Percentiles rank a stretch among this genome's conserved stretches.
phyloP scores from a whole-genome alignment of 1,139 yeast genomes.

The Waltiozyma sp. region DNA sequence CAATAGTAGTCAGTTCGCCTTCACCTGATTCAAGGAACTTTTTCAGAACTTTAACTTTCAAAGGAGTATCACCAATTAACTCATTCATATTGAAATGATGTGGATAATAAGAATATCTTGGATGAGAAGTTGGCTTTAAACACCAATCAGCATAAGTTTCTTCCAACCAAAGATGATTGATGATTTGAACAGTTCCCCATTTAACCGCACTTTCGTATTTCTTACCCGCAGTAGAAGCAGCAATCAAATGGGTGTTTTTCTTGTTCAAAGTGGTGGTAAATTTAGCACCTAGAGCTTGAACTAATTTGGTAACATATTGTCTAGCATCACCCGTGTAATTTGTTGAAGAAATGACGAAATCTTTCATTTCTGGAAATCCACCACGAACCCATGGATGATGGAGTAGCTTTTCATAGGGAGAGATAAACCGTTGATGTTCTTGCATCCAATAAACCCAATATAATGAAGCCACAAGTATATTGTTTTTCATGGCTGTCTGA shows the following conservation, averaged over 20 bases:
- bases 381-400: conserved; percentile 60
- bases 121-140: conserved; percentile 31
- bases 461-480: conserved; percentile 48
- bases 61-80: conserved; percentile 39
- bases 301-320: conserved; percentile 52
- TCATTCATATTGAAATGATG: conserved; percentile 29
- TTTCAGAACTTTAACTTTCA: conserved; percentile 30
- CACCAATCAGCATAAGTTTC: conserved; percentile 60
- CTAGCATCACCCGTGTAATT: conserved; percentile 84
- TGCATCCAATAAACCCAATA: conserved; percentile 68
- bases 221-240: conserved; percentile 57
- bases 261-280: conserved; percentile 62
- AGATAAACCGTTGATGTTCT: conserved; percentile 41
- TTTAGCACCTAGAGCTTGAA: conserved; percentile 60
- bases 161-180: conserved; percentile 88
- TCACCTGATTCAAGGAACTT: conserved; percentile 27
- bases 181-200: conserved; percentile 42
- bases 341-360: conserved; percentile 52
- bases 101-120: conserved; percentile 39
- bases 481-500: conserved; percentile 23
- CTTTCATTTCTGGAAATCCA: conserved; percentile 42
- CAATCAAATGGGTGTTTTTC: conserved; percentile 61
- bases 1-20: conserved; percentile 5
- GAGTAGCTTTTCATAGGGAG: conserved; percentile 47
- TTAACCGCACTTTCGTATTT: conserved; percentile 63